phyloP scores from a whole-genome alignment of 176 grass and related monocot species.

The Raddia guianensis region DNA sequence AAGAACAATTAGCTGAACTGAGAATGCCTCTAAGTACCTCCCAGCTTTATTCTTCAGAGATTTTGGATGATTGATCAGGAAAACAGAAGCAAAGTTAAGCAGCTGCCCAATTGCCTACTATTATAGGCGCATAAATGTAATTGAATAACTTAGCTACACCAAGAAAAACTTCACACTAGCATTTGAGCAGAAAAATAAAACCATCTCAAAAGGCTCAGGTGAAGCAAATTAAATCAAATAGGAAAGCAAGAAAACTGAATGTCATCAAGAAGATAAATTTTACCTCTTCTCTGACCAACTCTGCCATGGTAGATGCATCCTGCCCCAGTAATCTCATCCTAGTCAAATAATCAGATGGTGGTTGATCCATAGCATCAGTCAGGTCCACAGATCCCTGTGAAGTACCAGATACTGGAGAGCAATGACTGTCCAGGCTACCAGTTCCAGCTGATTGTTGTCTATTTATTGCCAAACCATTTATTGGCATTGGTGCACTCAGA shows the following conservation, averaged over 20 bases:
- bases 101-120: neutral
- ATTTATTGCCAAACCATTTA: slow-evolving; percentile 54
- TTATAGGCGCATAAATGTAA: slow-evolving; percentile 13
- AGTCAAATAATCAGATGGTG: slow-evolving; percentile 57
- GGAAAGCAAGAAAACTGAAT: slow-evolving; percentile 21
- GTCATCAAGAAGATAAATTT: slow-evolving; percentile 36
- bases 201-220: slow-evolving; percentile 31
- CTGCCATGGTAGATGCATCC: slow-evolving; percentile 65
- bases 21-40: slow-evolving; percentile 75
- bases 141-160: neutral
- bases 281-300: slow-evolving; percentile 92
- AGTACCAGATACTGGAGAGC: slow-evolving; percentile 74
- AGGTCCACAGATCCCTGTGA: slow-evolving; percentile 85
- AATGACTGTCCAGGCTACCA: slow-evolving; percentile 71
- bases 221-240: slow-evolving; percentile 35
- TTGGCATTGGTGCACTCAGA: slow-evolving; percentile 84
- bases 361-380: slow-evolving; percentile 75
- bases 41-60: slow-evolving; percentile 57
- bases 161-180: neutral
- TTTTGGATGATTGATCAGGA: slow-evolving; percentile 36
- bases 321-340: slow-evolving; percentile 88
- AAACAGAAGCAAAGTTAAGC: slow-evolving; percentile 42
- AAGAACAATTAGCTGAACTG: slow-evolving; percentile 87
- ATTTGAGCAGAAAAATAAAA: slow-evolving; percentile 7
- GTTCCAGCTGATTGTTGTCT: slow-evolving; percentile 49